Base-by-base conservation (phyloP, 768 basidiomycete species). In the Myochromella boudieri region DNA sequence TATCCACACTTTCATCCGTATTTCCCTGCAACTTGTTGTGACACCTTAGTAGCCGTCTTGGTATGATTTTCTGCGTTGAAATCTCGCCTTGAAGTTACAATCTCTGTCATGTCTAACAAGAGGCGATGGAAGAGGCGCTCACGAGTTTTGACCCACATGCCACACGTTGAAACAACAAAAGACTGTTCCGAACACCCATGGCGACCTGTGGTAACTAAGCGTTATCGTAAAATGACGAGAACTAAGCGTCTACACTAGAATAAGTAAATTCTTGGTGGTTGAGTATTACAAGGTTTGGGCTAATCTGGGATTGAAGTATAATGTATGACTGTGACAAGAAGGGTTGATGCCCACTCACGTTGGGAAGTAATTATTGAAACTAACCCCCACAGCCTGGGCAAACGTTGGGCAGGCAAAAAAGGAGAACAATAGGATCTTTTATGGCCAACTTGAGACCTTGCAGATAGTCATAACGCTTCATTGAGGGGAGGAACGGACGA, bases 51-150 rank as follows among this genome's bases (percentile, higher is more conserved):
- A n/a, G n/a, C n/a, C n/a, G n/a, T n/a, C n/a, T n/a, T n/a, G n/a
- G n/a, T n/a, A n/a, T n/a, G n/a, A n/a, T n/a, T n/a, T n/a, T n/a
- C n/a, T n/a, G n/a, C n/a, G n/a, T n/a, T n/a, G n/a, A n/a, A n/a
- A n/a, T n/a, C n/a, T n/a, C n/a, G n/a, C n/a, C n/a, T n/a, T n/a
- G n/a, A n/a, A n/a, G n/a, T n/a, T n/a, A n/a, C n/a, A n/a, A n/a
- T n/a, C n/a, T n/a, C n/a, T n/a, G n/a, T n/a, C n/a, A n/a, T n/a
- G n/a, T n/a, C n/a, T n/a, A n/a, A n/a, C n/a, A n/a, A n/a, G n/a
- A n/a, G n/a, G n/a, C n/a, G n/a, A n/a, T 85, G 84, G 70, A 82
- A 81, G 65, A 78, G 84, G 5, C 82, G 74, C 62, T 85, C 84
- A 0, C 82, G 82, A 3, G 79, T 80, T 46, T 65, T 67, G 51